Evolutionary conservation across 495 filamentous ascomycete genomes (phyloP).

Genomic region (Tuber magnatum): DNA sequence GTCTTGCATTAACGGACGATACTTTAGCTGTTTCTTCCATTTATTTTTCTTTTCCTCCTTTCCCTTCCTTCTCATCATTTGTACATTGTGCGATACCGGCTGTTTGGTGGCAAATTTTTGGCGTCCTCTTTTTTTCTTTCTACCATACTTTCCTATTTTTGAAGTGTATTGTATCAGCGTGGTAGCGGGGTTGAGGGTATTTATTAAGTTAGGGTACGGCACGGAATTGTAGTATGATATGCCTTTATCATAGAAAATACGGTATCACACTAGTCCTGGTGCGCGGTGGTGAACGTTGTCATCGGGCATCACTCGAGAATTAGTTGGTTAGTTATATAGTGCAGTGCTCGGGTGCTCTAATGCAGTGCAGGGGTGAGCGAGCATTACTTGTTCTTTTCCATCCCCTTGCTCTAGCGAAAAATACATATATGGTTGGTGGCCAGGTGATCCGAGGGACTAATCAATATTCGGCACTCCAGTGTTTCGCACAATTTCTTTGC

Average conservation of each 20-base stretch:
- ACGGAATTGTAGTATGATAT: neutral
- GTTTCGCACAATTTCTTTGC: no score
- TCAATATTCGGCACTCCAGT: no score
- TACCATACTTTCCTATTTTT: no score
- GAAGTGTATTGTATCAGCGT: neutral
- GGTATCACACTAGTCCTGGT: neutral
- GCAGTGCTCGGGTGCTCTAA: neutral
- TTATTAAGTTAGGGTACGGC: neutral
- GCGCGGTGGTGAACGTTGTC: neutral
- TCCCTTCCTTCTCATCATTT: neutral
- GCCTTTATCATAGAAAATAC: neutral
- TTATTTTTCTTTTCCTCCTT: neutral
- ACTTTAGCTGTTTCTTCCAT: neutral
- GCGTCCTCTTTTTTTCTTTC: neutral
- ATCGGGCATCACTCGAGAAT: neutral
- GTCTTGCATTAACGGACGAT: neutral
- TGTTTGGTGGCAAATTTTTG: neutral
- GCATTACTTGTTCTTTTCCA: neutral
- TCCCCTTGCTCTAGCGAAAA: neutral
- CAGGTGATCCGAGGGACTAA: no score
- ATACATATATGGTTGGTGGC: neutral
- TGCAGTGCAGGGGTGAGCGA: neutral
- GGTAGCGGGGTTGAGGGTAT: neutral
- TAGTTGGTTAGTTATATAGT: neutral
- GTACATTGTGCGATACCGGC: neutral